phyloP scores from a whole-genome alignment of 768 basidiomycete species.

The Lentinula guzmanii region DNA sequence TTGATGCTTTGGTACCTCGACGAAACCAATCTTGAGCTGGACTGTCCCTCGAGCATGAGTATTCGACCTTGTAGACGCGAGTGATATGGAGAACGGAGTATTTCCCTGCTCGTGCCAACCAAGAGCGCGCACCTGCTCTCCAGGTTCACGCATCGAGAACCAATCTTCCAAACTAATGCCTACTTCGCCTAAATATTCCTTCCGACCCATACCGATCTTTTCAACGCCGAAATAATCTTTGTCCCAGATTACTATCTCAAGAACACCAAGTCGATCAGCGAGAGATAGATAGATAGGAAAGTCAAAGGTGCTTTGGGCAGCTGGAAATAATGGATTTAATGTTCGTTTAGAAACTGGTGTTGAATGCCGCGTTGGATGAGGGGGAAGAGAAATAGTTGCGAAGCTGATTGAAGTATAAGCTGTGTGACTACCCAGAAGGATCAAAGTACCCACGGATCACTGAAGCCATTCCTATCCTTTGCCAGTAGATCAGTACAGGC shows the following conservation, averaged over 20 bases:
- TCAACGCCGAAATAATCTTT: slow-evolving; percentile 62
- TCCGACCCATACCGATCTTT: slow-evolving; percentile 29
- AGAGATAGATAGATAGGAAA: slow-evolving; percentile 79
- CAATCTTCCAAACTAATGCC: slow-evolving; percentile 76
- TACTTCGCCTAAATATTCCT: slow-evolving; percentile 92
- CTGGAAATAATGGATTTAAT: slow-evolving; percentile 56
- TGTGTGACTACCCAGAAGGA: not conserved
- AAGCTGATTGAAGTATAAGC: slow-evolving; percentile 37
- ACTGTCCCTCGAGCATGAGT: slow-evolving; percentile 35
- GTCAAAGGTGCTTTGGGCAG: slow-evolving; percentile 81
- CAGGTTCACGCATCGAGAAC: slow-evolving; percentile 38
- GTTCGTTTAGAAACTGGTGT: slow-evolving; percentile 76
- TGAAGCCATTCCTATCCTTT: slow-evolving; percentile 62
- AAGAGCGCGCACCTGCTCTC: slow-evolving; percentile 31
- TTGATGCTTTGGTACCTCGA: slow-evolving; percentile 23
- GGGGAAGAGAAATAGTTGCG: slow-evolving; percentile 53
- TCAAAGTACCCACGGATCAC: slow-evolving; percentile 61
- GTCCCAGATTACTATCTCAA: slow-evolving; percentile 93
- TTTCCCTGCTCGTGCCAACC: slow-evolving; percentile 63
- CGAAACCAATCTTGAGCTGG: slow-evolving; percentile 42
- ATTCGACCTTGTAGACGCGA: slow-evolving; percentile 36
- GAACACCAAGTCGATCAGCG: slow-evolving; percentile 60
- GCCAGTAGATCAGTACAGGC: slow-evolving; percentile 55
- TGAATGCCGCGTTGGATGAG: slow-evolving; percentile 47
- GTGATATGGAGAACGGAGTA: slow-evolving; percentile 44